A percentile compares a stretch with the other conserved stretches of the same genome.
Evolutionary conservation across 768 basidiomycete species (phyloP).

Genomic region (Trametes coccinea): DNA sequence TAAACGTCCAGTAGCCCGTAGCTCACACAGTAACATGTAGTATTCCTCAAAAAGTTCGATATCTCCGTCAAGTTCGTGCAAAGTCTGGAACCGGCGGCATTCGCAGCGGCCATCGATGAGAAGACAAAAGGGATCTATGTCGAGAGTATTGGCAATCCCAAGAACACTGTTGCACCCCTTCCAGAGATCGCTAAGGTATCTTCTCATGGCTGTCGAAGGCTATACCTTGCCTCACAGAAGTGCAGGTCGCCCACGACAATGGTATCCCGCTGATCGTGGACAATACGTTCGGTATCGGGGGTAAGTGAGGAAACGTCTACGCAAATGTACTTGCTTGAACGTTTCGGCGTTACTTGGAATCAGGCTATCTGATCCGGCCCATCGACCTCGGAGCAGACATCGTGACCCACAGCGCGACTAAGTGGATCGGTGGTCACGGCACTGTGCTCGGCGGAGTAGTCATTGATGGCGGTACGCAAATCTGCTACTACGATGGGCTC

Average conservation of each 20-base stretch:
- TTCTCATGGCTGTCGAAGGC: too few relatives aligned
- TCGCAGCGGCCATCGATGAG: constrained; percentile 69
- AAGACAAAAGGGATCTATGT: constrained; percentile 77
- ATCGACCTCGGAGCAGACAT: constrained; percentile 79
- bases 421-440: constrained; percentile 85
- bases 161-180: constrained; percentile 65
- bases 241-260: constrained; percentile 66
- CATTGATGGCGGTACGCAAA: constrained; percentile 59
- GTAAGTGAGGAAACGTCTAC: constrained; percentile 20
- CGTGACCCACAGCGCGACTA: constrained; percentile 76
- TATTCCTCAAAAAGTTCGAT: constrained; percentile 67
- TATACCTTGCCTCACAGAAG: too few relatives aligned
- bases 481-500: background rate
- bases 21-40: constrained; percentile 31
- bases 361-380: constrained; percentile 62
- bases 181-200: constrained; percentile 69
- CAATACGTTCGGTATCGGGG: constrained; percentile 77
- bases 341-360: background rate
- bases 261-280: constrained; percentile 80
- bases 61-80: constrained; percentile 69
- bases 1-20: too few relatives aligned
- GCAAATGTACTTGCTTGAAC: background rate
- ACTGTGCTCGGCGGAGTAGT: constrained; percentile 78
- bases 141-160: constrained; percentile 79
- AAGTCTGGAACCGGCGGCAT: constrained; percentile 53